Evolutionary conservation across 2,329 filamentous ascomycete species (phyloP).

Genomic region (Zymoseptoria crescenta): DNA sequence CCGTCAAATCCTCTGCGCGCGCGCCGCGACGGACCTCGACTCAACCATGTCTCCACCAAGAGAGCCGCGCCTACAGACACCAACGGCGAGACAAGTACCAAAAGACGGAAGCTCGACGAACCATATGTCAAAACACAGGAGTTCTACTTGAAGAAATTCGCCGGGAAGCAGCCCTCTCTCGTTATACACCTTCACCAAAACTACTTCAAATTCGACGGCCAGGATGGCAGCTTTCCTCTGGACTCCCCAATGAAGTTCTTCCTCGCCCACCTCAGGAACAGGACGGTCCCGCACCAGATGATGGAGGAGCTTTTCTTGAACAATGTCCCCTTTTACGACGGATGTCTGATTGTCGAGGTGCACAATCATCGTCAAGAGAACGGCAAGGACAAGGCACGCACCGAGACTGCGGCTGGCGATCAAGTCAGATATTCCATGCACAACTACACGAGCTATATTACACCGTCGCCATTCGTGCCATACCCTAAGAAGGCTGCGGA

Average conservation of each 20-base stretch:
- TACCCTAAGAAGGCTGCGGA: slow-evolving; percentile 45
- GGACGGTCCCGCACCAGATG: slow-evolving; percentile 84
- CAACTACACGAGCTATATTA: slow-evolving; percentile 83
- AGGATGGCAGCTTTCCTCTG: slow-evolving; percentile 87
- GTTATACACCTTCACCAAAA: slow-evolving; percentile 77
- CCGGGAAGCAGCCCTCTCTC: slow-evolving; percentile 66
- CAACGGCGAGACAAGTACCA: slow-evolving; percentile 18
- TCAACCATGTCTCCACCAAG: slow-evolving; percentile 19
- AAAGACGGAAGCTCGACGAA: slow-evolving; percentile 26
- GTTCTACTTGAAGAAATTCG: slow-evolving; percentile 78
- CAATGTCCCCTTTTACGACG: slow-evolving; percentile 81
- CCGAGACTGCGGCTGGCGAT: slow-evolving; percentile 46
- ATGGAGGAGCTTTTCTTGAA: slow-evolving; percentile 65
- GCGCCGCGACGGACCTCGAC: slow-evolving; percentile 35
- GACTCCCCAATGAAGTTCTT: slow-evolving; percentile 82
- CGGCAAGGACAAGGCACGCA: slow-evolving; percentile 34
- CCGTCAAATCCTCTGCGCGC: slow-evolving; percentile 37
- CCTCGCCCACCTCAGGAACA: slow-evolving; percentile 65
- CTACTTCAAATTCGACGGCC: slow-evolving; percentile 87
- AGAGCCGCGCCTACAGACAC: slow-evolving; percentile 23
- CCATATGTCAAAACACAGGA: slow-evolving; percentile 57
- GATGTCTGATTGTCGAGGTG: slow-evolving; percentile 88
- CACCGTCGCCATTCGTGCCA: slow-evolving; percentile 75
- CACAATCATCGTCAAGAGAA: slow-evolving; percentile 70
- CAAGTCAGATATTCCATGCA: slow-evolving; percentile 74